Percentiles rank a stretch among this genome's conserved stretches.
phyloP scores from a whole-genome alignment of 1,284 basidiomycete genomes.

The Xerocomus amazonicus region DNA sequence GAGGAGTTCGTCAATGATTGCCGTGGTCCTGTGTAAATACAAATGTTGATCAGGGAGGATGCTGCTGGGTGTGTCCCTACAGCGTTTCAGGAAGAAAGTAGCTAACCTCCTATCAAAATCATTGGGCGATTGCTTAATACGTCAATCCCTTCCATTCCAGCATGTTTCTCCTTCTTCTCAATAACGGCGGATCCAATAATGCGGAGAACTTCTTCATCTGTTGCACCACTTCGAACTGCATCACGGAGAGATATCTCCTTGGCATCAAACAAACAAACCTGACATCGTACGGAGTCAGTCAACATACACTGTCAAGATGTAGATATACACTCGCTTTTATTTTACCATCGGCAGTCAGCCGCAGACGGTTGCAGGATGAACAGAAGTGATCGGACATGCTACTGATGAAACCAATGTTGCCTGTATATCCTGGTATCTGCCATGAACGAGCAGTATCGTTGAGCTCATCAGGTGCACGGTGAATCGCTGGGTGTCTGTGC shows the following conservation, averaged over 20 bases:
- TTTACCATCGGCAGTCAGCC: slow-evolving; percentile 85
- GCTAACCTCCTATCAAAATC: slow-evolving; percentile 89
- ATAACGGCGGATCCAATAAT: slow-evolving; percentile 66
- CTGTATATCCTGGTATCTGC: slow-evolving; percentile 67
- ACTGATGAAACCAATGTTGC: slow-evolving; percentile 84
- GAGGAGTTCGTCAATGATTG: slow-evolving; percentile 5
- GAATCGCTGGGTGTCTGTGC: slow-evolving; percentile 44
- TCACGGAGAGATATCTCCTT: slow-evolving; percentile 82
- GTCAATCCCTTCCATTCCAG: slow-evolving; percentile 78
- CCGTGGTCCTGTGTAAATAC: slow-evolving; percentile 26
- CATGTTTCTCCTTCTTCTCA: slow-evolving; percentile 82
- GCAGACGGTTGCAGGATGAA: slow-evolving; percentile 77
- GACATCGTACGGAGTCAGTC: slow-evolving; percentile 9
- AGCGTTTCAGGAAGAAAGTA: slow-evolving; percentile 34
- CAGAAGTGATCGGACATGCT: slow-evolving; percentile 94
- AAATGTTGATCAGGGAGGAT: slow-evolving; percentile 24
- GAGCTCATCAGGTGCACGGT: slow-evolving; percentile 58
- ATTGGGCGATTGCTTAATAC: slow-evolving; percentile 77
- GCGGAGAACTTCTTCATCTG: slow-evolving; percentile 61
- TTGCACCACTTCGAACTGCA: slow-evolving; percentile 59
- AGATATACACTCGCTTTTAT: slow-evolving; percentile 61
- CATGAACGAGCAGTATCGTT: slow-evolving; percentile 84
- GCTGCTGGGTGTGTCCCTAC: slow-evolving; percentile 17
- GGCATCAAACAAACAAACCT: slow-evolving; percentile 87
- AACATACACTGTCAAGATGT: not conserved